Base-by-base conservation (phyloP, 331 rosid genomes). In the Prunus yedoensis region DNA sequence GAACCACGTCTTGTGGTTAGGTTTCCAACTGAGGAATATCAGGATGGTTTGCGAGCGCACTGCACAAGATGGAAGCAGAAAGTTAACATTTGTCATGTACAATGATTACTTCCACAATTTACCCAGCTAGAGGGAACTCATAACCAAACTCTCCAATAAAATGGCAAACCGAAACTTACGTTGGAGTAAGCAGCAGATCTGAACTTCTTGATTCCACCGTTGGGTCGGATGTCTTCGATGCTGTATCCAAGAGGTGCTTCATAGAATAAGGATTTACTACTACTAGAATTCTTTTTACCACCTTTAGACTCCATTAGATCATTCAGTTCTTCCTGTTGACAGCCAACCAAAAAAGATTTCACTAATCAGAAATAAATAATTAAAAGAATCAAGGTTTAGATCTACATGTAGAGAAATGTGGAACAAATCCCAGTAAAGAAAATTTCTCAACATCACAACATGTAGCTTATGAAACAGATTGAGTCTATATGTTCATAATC, bases 1-100 rank as follows among this genome's bases (percentile, higher is more conserved):
- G 35, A 66, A 74, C 67, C 53, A 46, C 86, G 60, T 68, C 68
- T 3, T 59, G 66, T 46, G 49, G 68, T 74, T 69, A 53, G 80
- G 27, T 27, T 41, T 73, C 76, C 17, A 57, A 72, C 46, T 51
- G 4, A 60, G 59, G 73, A 20, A 74, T 86, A 88, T 90, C 95
- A 90, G 87, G 95, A 90, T 82, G 95, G 95, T 38, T 90, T 90
- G 89, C 95, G 95, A 66, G 89, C 92, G 86, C 92, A 90, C 95
- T 90, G 95, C 89, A 90, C 0, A 75, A 38, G 11, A 70, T 30
- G 0, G 4, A 70, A 9, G 7, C 52, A 51, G 9, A 54, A 79
- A 20, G n/a, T 88, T 57, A 86, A 73, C 7, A 54, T 20, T 21
- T 13, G 43, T 27, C 27, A 57, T 6, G 45, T 32, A 43, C 66